Evolutionary conservation across 768 basidiomycete genomes (phyloP).

Genomic region (Auricularia sp.): DNA sequence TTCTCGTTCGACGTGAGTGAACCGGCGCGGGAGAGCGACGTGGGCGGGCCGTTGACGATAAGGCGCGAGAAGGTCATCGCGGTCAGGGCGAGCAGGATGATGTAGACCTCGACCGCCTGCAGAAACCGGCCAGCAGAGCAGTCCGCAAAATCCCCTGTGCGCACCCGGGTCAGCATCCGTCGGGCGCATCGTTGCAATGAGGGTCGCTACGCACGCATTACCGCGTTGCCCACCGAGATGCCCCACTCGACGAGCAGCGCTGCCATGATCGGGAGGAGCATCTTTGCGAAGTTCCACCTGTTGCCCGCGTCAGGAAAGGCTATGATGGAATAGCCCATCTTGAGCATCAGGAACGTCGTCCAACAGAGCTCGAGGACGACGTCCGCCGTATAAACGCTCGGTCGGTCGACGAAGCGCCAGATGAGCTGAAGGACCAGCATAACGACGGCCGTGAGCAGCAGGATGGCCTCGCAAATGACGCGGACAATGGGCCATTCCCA

Average conservation of each 20-base stretch:
- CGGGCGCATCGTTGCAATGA: not conserved
- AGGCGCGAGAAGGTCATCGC: not conserved
- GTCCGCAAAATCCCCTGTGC: not conserved
- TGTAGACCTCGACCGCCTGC: slow-evolving; percentile 1
- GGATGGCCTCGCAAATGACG: not conserved
- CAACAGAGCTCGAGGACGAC: not conserved
- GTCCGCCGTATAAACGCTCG: not conserved
- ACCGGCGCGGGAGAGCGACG: not conserved
- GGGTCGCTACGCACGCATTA: not conserved
- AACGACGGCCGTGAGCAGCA: not conserved
- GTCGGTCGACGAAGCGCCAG: not conserved
- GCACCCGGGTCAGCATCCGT: not conserved
- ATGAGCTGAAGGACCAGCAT: not conserved
- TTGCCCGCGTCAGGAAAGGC: not conserved
- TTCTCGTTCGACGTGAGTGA: too few relatives aligned
- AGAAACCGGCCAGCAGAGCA: slow-evolving; percentile 1
- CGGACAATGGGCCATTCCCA: not conserved
- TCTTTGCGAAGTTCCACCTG: not conserved
- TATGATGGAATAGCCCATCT: not conserved
- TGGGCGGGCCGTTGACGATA: not conserved
- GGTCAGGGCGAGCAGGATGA: not conserved
- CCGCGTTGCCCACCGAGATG: slow-evolving; percentile 1
- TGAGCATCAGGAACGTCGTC: not conserved
- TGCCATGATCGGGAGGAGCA: not conserved
- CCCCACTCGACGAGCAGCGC: not conserved